Conservation (phyloP, 495 filamentous ascomycete species). For the Cercophora scortea region DNA sequence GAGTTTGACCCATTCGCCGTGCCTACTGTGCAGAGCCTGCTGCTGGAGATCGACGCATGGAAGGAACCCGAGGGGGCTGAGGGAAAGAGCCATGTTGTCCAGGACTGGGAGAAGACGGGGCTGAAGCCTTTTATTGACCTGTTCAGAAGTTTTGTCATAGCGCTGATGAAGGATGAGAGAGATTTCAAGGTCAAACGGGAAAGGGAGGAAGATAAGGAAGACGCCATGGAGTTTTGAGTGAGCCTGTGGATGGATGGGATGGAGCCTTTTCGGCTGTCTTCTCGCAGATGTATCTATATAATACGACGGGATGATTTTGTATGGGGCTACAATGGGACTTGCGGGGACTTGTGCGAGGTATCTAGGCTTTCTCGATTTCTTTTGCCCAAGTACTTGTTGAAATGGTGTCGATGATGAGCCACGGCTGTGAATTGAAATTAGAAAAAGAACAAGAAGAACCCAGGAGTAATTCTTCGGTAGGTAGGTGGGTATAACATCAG, state of each 20-base stretch:
- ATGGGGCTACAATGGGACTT: too few species aligned
- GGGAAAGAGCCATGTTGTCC: conserved; percentile 32
- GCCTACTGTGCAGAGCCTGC: conserved; percentile 73
- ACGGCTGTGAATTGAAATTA: too few species aligned
- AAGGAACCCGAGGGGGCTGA: conserved; percentile 27
- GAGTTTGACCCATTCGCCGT: conserved; percentile 81
- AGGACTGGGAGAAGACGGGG: conserved; percentile 95
- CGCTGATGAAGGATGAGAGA: conserved; percentile 73
- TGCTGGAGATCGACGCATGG: conserved; percentile 78
- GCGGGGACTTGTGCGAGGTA: too few species aligned
- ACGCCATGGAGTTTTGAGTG: conserved; percentile 8
- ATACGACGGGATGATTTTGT: background rate
- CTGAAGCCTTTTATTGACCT: conserved; percentile 87
- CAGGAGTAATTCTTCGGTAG: too few species aligned
- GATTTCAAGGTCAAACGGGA: conserved; percentile 67
- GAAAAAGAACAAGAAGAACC: too few species aligned
- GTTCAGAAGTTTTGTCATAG: conserved; percentile 74
- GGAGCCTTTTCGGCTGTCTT: background rate
- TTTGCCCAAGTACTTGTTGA: too few species aligned
- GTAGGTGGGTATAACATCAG: too few species aligned
- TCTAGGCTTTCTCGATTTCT: too few species aligned
- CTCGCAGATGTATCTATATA: background rate
- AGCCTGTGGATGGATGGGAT: background rate
- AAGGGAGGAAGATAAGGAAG: conserved; percentile 33
- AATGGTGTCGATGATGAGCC: too few species aligned